Evolutionary conservation across 2,329 filamentous ascomycete genomes (phyloP).

Genomic region (Penicillium sp.): DNA sequence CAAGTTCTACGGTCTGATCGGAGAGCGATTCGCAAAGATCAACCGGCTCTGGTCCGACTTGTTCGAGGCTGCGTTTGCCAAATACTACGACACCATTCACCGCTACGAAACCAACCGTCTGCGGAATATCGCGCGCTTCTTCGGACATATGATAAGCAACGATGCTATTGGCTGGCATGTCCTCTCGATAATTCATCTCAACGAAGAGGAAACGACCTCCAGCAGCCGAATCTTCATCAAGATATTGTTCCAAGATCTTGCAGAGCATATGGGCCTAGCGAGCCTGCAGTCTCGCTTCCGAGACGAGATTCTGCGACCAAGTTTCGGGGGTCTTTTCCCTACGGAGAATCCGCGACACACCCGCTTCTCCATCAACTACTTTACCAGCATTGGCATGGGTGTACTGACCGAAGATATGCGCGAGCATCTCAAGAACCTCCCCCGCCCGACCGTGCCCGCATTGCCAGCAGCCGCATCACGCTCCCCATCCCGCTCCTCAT

Average conservation of each 20-base stretch:
- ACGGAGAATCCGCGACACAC: constrained; percentile 83
- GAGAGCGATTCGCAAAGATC: constrained; percentile 90
- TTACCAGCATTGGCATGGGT: constrained; percentile 96
- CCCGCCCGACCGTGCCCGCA: constrained; percentile 72
- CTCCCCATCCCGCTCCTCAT: constrained; percentile 61
- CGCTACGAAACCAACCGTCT: constrained; percentile 93
- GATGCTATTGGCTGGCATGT: constrained; percentile 93
- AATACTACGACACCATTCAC: constrained; percentile 97
- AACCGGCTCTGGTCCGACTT: constrained; percentile 92
- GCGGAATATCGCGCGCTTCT: constrained; percentile 91
- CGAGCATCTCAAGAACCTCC: constrained; percentile 81
- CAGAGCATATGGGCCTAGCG: constrained; percentile 77
- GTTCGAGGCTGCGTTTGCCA: constrained; percentile 82
- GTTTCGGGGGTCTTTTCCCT: constrained; percentile 82
- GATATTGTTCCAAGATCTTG: constrained; percentile 89
- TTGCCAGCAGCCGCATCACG: constrained; percentile 61
- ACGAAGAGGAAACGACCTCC: constrained; percentile 94
- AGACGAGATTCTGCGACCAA: constrained; percentile 72
- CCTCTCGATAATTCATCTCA: constrained; percentile 76
- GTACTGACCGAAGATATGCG: constrained; percentile 91
- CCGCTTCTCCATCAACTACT: constrained; percentile 98
- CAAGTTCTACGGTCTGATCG: constrained; percentile 93
- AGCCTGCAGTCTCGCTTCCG: constrained; percentile 70
- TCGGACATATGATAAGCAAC: constrained; percentile 80
- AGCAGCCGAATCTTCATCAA: constrained; percentile 98